A percentile compares a stretch with the other conserved stretches of the same genome.
These are phyloP conservation scores for Cephalotrichum gorgonifer DNA, from an alignment of 2,329 filamentous ascomycete species.

Conservation along the genomic window DNA sequence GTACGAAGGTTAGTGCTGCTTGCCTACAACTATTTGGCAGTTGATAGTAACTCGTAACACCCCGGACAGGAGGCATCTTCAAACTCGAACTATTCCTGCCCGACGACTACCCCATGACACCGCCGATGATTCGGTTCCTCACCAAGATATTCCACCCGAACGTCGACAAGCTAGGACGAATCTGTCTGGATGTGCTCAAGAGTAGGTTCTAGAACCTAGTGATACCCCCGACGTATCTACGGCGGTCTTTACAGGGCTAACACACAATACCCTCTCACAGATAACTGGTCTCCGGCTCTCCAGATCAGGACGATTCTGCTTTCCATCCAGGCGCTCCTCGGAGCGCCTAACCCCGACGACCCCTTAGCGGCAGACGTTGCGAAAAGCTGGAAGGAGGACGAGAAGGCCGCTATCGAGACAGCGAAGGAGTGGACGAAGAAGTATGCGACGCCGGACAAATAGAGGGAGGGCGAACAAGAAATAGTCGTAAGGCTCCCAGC, in stretches of 20 bases:
- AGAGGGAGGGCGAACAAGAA: neutral
- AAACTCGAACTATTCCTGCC: slow-evolving; percentile 95
- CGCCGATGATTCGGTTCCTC: slow-evolving; percentile 94
- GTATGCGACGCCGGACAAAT: slow-evolving; percentile 42
- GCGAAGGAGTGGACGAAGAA: slow-evolving; percentile 85
- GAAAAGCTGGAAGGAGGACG: slow-evolving; percentile 95
- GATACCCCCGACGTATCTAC: neutral
- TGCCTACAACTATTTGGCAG: neutral
- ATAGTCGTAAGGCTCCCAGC: neutral
- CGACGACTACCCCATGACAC: slow-evolving; percentile 98
- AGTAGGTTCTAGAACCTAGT: slow-evolving; percentile 41
- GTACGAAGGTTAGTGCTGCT: slow-evolving; percentile 67
- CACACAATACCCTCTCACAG: slow-evolving; percentile 31
- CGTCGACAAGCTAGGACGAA: slow-evolving; percentile 93
- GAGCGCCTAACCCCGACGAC: slow-evolving; percentile 94
- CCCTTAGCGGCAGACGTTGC: slow-evolving; percentile 97
- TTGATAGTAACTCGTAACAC: neutral
- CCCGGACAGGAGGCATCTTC: slow-evolving; percentile 62
- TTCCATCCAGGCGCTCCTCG: slow-evolving; percentile 92
- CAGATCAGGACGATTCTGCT: slow-evolving; percentile 98
- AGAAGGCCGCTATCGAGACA: slow-evolving; percentile 83
- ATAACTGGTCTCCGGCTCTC: slow-evolving; percentile 96
- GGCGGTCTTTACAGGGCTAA: slow-evolving; percentile 4
- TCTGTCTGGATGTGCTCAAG: slow-evolving; percentile 95
- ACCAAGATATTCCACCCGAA: slow-evolving; percentile 99